A percentile compares a stretch with the other conserved stretches of the same genome.
These are phyloP conservation scores for Vanrija pseudolonga DNA, from an alignment of 1,284 basidiomycete genomes.

Conservation along the genomic window DNA sequence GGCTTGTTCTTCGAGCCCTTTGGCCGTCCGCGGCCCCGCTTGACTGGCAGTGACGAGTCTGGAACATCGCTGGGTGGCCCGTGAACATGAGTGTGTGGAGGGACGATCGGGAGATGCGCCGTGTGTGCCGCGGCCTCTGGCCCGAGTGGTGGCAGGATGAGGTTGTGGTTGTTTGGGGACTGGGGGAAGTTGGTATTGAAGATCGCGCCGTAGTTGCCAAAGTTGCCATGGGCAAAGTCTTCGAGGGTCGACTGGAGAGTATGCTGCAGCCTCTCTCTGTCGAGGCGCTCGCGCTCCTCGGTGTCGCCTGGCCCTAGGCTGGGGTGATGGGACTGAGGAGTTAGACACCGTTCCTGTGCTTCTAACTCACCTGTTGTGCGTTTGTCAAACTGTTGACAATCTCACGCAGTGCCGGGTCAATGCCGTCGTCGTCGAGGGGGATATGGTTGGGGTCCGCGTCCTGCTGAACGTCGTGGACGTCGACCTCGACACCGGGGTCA, in stretches of 20 bases:
- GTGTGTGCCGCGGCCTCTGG: neutral
- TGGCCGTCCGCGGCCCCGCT: conserved; percentile 39
- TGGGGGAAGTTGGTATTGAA: conserved; percentile 21
- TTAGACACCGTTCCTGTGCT: neutral
- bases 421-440: conserved; percentile 32
- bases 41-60: conserved; percentile 4
- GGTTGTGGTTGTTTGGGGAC: conserved; percentile 8
- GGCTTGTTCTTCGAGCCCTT: conserved; percentile 45
- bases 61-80: neutral
- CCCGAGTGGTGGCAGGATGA: conserved; percentile 10
- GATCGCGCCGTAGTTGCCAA: conserved; percentile 14
- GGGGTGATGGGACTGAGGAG: conserved; percentile 11
- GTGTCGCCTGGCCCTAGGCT: conserved; percentile 11
- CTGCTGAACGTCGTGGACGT: neutral
- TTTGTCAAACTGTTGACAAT: conserved; percentile 46
- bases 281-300: conserved; percentile 32
- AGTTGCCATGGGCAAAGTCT: conserved; percentile 23
- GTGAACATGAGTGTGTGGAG: neutral
- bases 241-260: conserved; percentile 35
- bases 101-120: neutral
- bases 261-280: conserved; percentile 32
- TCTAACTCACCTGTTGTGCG: conserved; percentile 37
- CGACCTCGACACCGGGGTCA: neutral
- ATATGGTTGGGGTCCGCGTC: neutral
- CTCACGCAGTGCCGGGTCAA: conserved; percentile 44